Percentiles rank a stretch among this genome's conserved stretches.
phyloP scores from a whole-genome alignment of 768 basidiomycete genomes.

The Lactifluus subvellereus region DNA sequence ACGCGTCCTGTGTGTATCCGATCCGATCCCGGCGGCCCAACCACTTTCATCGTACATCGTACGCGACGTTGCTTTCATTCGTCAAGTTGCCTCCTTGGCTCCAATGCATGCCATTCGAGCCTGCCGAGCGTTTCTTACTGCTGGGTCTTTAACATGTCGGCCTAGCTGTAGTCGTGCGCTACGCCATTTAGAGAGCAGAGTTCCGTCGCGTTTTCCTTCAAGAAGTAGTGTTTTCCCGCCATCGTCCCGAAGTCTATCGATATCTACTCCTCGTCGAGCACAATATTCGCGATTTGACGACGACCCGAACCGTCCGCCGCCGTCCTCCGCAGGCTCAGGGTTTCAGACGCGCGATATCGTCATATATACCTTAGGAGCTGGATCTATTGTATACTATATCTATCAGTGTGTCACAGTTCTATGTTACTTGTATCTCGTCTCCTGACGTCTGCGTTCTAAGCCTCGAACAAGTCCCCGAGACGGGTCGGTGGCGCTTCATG shows the following conservation, averaged over 20 bases:
- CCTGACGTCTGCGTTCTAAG: slow-evolving; percentile 34
- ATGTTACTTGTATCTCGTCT: background rate
- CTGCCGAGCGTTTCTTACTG: background rate
- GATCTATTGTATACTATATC: slow-evolving; percentile 28
- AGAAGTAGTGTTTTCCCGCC: background rate
- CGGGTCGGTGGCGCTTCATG: slow-evolving; percentile 87
- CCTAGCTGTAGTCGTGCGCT: background rate
- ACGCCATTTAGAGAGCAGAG: background rate
- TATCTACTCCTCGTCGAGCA: slow-evolving; percentile 4
- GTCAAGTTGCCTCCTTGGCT: too few species aligned
- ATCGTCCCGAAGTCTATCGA: background rate
- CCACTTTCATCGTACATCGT: too few species aligned
- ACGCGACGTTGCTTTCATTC: too few species aligned
- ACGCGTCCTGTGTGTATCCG: too few species aligned
- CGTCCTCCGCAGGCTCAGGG: background rate
- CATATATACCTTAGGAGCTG: slow-evolving; percentile 20
- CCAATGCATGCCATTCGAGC: background rate
- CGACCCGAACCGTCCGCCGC: background rate
- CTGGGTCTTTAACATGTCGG: background rate
- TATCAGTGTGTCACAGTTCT: slow-evolving; percentile 28
- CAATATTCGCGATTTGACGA: slow-evolving; percentile 21
- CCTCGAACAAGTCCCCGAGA: slow-evolving; percentile 80
- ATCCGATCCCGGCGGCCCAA: too few species aligned
- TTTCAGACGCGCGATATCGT: slow-evolving; percentile 17
- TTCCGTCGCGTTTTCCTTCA: background rate